Percentiles rank a stretch among this genome's conserved stretches.
Evolutionary conservation across 805 yeast species (phyloP).

Genomic region (Starmera caribaea): DNA sequence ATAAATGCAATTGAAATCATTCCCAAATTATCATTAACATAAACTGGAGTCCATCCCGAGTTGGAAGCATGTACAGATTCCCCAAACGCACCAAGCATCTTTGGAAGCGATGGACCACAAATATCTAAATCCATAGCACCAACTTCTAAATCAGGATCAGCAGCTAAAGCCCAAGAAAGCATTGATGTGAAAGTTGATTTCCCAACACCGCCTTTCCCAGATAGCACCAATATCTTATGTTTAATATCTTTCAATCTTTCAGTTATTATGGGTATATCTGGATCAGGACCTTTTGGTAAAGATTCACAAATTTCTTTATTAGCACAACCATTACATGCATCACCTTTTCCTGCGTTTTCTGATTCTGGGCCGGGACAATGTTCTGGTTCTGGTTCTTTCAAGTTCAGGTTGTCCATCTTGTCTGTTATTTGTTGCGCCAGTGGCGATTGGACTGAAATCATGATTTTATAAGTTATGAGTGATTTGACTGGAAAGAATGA

Average conservation of each 20-base stretch:
- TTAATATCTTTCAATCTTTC: slow-evolving; percentile 51
- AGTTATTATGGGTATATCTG: slow-evolving; percentile 73
- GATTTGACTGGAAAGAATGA: too few species aligned
- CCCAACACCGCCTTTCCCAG: slow-evolving; percentile 95
- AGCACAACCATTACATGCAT: slow-evolving; percentile 92
- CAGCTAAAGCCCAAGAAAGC: slow-evolving; percentile 95
- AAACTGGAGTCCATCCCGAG: slow-evolving; percentile 95
- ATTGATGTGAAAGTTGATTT: slow-evolving; percentile 92
- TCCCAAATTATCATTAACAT: slow-evolving; percentile 89
- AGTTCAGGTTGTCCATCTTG: slow-evolving; percentile 10
- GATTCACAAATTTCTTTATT: slow-evolving; percentile 86
- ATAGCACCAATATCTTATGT: slow-evolving; percentile 76
- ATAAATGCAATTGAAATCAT: slow-evolving; percentile 92
- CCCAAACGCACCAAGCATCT: slow-evolving; percentile 86
- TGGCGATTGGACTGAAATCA: slow-evolving; percentile 12
- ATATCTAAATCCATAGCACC: slow-evolving; percentile 97
- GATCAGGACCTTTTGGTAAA: slow-evolving; percentile 90
- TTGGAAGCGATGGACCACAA: slow-evolving; percentile 95
- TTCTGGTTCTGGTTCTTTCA: slow-evolving; percentile 78
- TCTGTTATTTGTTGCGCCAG: slow-evolving; percentile 2
- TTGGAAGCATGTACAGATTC: slow-evolving; percentile 84
- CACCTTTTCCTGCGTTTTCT: slow-evolving; percentile 86
- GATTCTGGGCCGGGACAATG: slow-evolving; percentile 99
- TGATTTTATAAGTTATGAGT: background rate
- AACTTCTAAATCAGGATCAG: slow-evolving; percentile 55